These are phyloP conservation scores for Metschnikowia gruessii DNA, from an alignment of 805 yeast species.

Conservation along the genomic window DNA sequence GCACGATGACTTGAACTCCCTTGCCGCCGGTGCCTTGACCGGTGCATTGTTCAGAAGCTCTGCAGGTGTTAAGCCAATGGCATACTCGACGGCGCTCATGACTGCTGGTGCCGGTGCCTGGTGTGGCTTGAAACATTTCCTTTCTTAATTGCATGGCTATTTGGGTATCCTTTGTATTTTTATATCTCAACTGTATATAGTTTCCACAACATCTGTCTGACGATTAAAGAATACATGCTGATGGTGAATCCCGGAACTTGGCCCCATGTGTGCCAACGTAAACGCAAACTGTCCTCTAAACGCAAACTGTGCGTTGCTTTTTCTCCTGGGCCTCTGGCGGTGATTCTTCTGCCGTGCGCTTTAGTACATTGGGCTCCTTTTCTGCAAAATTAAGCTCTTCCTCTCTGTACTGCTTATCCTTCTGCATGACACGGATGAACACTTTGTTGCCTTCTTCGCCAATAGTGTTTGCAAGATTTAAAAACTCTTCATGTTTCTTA, in stretches of 20 bases:
- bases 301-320: slow-evolving; percentile 9
- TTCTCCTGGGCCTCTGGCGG: slow-evolving; percentile 2
- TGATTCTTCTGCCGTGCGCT: background rate
- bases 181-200: slow-evolving; percentile 19
- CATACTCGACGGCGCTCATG: slow-evolving; percentile 76
- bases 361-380: background rate
- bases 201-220: slow-evolving; percentile 11
- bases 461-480: slow-evolving; percentile 30
- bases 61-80: slow-evolving; percentile 85
- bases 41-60: slow-evolving; percentile 90
- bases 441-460: slow-evolving; percentile 39
- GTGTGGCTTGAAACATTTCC: slow-evolving; percentile 70
- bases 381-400: slow-evolving; percentile 15
- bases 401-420: slow-evolving; percentile 24
- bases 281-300: slow-evolving; percentile 6
- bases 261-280: background rate
- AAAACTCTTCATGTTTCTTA: slow-evolving; percentile 53
- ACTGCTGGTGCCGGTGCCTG: slow-evolving; percentile 91
- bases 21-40: slow-evolving; percentile 85
- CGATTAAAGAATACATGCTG: slow-evolving; percentile 8
- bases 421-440: slow-evolving; percentile 32
- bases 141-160: slow-evolving; percentile 20
- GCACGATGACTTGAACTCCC: slow-evolving; percentile 82
- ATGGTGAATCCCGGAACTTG: slow-evolving; percentile 1
- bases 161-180: slow-evolving; percentile 13